These are phyloP conservation scores for Kwoniella mangroviensis DNA, from an alignment of 768 basidiomycete species.

Conservation along the genomic window DNA sequence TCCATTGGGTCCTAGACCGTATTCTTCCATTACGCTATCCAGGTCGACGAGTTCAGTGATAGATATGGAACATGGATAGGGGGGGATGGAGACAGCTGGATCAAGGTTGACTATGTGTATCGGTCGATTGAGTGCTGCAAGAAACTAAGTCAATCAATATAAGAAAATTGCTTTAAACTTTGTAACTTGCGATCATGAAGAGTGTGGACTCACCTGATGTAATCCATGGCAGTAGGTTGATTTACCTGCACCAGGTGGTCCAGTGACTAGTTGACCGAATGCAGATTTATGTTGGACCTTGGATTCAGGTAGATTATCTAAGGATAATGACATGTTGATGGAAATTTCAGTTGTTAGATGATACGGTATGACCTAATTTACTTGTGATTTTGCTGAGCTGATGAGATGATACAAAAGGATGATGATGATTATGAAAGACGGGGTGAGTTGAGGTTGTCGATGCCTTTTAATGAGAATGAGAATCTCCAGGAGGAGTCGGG, in stretches of 20 bases:
- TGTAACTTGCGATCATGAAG: too few species aligned
- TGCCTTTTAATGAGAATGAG: neutral
- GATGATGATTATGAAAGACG: neutral
- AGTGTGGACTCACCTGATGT: conserved; percentile 54
- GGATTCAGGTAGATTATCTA: conserved; percentile 9
- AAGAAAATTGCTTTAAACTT: too few species aligned
- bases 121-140: conserved; percentile 81
- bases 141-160: conserved; percentile 61
- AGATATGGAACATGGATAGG: conserved; percentile 88
- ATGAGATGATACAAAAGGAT: neutral
- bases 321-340: neutral
- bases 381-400: neutral
- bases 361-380: neutral
- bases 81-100: conserved; percentile 85
- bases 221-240: conserved; percentile 61
- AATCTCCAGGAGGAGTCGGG: conserved; percentile 20
- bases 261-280: conserved; percentile 59
- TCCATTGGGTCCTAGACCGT: conserved; percentile 90
- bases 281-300: conserved; percentile 25
- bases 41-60: conserved; percentile 85
- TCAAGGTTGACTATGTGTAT: conserved; percentile 93
- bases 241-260: conserved; percentile 60
- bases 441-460: neutral
- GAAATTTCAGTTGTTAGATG: neutral
- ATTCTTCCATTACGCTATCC: conserved; percentile 80